These are phyloP conservation scores for Neurospora terricola DNA, from an alignment of 495 filamentous ascomycete species.

Conservation along the genomic window DNA sequence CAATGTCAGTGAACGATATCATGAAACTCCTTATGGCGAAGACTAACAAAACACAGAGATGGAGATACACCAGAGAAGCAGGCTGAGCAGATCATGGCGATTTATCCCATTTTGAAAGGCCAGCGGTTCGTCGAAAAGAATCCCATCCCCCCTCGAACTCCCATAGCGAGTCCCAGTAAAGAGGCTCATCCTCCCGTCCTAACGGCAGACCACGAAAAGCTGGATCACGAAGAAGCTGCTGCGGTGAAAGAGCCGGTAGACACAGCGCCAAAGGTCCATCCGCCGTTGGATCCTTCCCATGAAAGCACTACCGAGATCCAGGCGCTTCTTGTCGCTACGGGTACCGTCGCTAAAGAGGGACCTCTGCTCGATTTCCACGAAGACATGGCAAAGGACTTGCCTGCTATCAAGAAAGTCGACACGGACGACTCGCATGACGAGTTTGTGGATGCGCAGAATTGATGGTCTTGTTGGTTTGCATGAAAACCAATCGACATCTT, in stretches of 20 bases:
- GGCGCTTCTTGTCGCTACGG: conserved; percentile 29
- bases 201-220: neutral
- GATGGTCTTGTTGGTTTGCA: neutral
- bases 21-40: neutral
- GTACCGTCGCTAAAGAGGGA: conserved; percentile 19
- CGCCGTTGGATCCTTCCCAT: conserved; percentile 15
- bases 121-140: conserved; percentile 41
- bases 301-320: conserved; percentile 30
- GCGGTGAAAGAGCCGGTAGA: neutral
- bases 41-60: conserved; percentile 38
- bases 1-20: conserved; percentile 51
- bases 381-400: conserved; percentile 38
- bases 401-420: conserved; percentile 15
- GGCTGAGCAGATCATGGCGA: conserved; percentile 72
- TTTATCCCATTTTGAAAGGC: conserved; percentile 76
- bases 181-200: conserved; percentile 13
- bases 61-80: conserved; percentile 60
- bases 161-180: conserved; percentile 12
- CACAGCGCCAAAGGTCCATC: neutral
- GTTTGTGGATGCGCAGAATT: conserved; percentile 24
- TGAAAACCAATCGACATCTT: neutral
- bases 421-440: conserved; percentile 22
- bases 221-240: neutral
- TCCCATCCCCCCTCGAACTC: conserved; percentile 25
- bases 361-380: conserved; percentile 42